These are phyloP conservation scores for Grammothele lineata DNA, from an alignment of 768 basidiomycete genomes.

Conservation along the genomic window DNA sequence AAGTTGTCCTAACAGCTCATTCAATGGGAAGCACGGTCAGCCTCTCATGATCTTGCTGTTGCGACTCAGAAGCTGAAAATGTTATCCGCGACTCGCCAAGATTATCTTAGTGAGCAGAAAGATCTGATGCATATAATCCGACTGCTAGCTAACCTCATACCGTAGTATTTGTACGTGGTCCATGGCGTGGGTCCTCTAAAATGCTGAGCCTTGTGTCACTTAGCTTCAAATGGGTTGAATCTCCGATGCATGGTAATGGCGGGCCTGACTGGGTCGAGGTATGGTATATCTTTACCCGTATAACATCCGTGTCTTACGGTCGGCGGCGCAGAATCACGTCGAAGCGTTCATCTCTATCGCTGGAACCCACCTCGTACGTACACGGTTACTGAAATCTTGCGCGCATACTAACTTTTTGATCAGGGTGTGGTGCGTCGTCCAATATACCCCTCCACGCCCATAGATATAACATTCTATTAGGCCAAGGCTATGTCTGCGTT, in stretches of 20 bases:
- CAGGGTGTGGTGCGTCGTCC: neutral
- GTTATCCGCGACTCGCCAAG: neutral
- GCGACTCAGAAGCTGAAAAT: neutral
- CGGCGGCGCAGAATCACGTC: conserved; percentile 60
- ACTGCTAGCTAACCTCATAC: no score
- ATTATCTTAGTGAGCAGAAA: conserved; percentile 44
- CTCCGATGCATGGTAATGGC: conserved; percentile 73
- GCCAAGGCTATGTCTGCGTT: conserved; percentile 95
- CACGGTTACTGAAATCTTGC: conserved; percentile 68
- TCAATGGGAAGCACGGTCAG: conserved; percentile 82
- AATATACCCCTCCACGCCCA: no score
- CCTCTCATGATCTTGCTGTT: neutral
- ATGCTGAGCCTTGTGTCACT: no score
- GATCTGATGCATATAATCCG: no score
- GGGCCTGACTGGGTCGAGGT: conserved; percentile 93
- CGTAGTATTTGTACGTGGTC: conserved; percentile 77
- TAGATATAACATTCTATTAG: conserved; percentile 33
- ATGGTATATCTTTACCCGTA: conserved; percentile 4
- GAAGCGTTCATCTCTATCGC: conserved; percentile 82
- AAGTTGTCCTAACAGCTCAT: conserved; percentile 80
- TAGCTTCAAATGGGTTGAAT: conserved; percentile 97
- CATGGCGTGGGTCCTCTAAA: neutral
- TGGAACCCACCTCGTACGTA: conserved; percentile 76
- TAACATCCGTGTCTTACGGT: no score
- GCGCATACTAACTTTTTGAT: conserved; percentile 16